Evolutionary conservation across 169 alveolate genomes (phyloP).

Genomic region (Cyclospora cayetanensis): DNA sequence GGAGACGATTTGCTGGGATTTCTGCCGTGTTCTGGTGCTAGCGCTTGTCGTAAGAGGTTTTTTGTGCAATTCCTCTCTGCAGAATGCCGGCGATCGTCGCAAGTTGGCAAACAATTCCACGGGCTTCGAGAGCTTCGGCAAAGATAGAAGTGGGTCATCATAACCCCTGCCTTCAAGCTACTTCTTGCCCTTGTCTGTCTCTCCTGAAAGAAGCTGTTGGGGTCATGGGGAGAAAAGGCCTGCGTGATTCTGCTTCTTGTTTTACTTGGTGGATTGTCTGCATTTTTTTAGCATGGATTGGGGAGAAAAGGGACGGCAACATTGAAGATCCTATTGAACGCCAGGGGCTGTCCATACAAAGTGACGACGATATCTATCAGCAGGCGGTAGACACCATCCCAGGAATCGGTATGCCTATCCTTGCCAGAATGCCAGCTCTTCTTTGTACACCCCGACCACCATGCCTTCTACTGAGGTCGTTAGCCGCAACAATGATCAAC

Average conservation of each 20-base stretch:
- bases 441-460: background rate
- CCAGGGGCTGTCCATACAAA: background rate
- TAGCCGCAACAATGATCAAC: background rate
- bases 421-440: too few species aligned
- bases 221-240: too few species aligned
- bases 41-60: too few species aligned
- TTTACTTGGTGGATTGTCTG: background rate
- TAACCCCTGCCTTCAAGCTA: background rate
- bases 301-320: background rate
- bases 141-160: background rate
- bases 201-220: too few species aligned
- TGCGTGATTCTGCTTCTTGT: background rate
- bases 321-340: background rate
- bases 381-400: conserved; percentile 59
- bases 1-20: too few species aligned
- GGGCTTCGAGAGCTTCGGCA: background rate
- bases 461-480: background rate
- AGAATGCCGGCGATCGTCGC: too few species aligned
- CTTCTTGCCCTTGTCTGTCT: too few species aligned
- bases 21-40: too few species aligned
- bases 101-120: too few species aligned
- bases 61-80: too few species aligned
- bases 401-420: conserved; percentile 30
- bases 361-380: conserved; percentile 1
- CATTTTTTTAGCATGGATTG: conserved; percentile 27